A percentile compares a stretch with the other conserved stretches of the same genome.
phyloP scores from a whole-genome alignment of 1,284 basidiomycete species.

The Moesziomyces globuligerus region DNA sequence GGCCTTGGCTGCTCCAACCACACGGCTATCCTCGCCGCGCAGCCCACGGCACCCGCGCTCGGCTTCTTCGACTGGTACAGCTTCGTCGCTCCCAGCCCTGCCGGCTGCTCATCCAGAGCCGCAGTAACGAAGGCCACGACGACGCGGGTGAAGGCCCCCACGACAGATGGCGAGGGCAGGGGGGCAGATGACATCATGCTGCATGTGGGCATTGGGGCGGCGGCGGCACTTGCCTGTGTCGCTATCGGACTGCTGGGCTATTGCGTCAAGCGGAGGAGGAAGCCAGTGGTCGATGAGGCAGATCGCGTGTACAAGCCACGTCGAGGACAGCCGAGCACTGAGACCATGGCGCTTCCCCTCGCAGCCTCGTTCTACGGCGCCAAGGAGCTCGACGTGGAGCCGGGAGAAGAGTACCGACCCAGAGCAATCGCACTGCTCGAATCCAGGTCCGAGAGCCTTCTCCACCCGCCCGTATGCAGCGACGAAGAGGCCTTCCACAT shows the following conservation, averaged over 20 bases:
- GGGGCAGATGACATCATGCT: background rate
- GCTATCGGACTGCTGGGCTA: slow-evolving; percentile 3
- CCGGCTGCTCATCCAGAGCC: too few species aligned
- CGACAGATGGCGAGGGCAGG: too few species aligned
- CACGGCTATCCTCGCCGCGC: slow-evolving; percentile 6
- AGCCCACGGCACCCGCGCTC: background rate
- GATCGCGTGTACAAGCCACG: slow-evolving; percentile 10
- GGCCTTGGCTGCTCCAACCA: slow-evolving; percentile 22
- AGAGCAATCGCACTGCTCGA: background rate
- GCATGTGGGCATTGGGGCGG: slow-evolving; percentile 17
- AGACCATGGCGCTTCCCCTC: slow-evolving; percentile 7
- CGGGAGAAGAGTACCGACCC: background rate
- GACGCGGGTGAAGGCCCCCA: too few species aligned
- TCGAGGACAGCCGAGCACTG: slow-evolving; percentile 1
- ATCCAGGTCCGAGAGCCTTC: slow-evolving; percentile 5
- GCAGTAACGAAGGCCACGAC: too few species aligned
- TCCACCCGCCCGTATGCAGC: slow-evolving; percentile 1
- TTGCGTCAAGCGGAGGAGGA: background rate
- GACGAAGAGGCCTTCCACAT: slow-evolving; percentile 7
- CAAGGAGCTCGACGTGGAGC: background rate
- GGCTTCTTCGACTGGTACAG: slow-evolving; percentile 31
- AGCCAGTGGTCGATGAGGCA: background rate
- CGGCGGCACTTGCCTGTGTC: slow-evolving; percentile 6
- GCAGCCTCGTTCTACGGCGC: slow-evolving; percentile 10
- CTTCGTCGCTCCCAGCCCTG: slow-evolving; percentile 1